Evolutionary conservation across 768 basidiomycete genomes (phyloP), one percentile per base, ranked within the genome.

Genomic region (Podaxis mareebaensis): DNA sequence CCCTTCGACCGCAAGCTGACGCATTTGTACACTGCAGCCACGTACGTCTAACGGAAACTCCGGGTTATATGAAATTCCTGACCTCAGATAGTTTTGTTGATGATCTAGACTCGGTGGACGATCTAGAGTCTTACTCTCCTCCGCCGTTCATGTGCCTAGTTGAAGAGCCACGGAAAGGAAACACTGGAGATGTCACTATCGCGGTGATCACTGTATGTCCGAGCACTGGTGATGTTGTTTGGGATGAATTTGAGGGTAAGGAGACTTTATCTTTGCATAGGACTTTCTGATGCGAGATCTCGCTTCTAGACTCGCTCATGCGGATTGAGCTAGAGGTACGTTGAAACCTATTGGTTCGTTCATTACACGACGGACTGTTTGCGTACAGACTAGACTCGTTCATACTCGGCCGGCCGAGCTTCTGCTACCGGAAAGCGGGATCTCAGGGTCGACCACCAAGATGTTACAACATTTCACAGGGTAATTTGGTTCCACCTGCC

Each of bases 191-290:
- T 56, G 82, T 85, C 3, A 75, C 69, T 1, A 81, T 98, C 44
- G 89, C 89, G 7, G 79, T 98, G 74, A 81, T 98, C 38, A 84
- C 86, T 15, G 87, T 97, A 15, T 86, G 87, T 61, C 93, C 95
- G 0, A 88, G 88, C 53, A 97, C 95, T 0, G 96, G 96, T 1
- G 96, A 97, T 67, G 90, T 99, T 2, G 77, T 94, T 2, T 99
- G 93, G 87, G 96, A 99, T 69, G 86, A 92, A 60, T 96, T 96
- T 70, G 82, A 91, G 58, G 95, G 92, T 89, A 69, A 58, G 70
- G 56, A 17, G 39, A 55, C 24, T 61, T 30, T n/a, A 24, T 44
- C 38, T 58, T 36, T 36, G 44, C 52, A 38, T 33, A 12, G 20
- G 33, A 56, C n/a, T 53, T 39, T 65, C 52, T 58, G 42, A 63